Percentiles rank a stretch among this genome's conserved stretches.
phyloP scores from a whole-genome alignment of 2,329 filamentous ascomycete species.

The Diaporthe batatas region DNA sequence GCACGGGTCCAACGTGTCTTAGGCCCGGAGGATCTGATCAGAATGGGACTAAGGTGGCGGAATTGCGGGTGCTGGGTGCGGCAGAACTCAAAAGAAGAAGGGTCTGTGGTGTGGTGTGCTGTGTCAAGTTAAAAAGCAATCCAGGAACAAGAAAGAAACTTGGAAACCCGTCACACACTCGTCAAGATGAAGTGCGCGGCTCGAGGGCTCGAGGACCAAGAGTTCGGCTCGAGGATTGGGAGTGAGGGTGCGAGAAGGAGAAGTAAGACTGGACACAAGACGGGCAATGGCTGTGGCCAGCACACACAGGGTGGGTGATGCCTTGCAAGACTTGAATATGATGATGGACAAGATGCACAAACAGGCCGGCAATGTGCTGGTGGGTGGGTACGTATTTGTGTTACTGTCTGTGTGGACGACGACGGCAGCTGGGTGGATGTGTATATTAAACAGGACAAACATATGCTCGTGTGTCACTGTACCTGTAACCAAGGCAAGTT shows the following conservation, averaged over 20 bases:
- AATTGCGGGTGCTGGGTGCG: not conserved
- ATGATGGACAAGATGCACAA: not conserved
- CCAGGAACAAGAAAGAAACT: slow-evolving; percentile 29
- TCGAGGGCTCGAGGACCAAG: not conserved
- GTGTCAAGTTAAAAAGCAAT: slow-evolving; percentile 13
- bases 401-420: not conserved
- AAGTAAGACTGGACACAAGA: not conserved
- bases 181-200: slow-evolving; percentile 13
- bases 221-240: slow-evolving; percentile 12
- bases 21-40: slow-evolving; percentile 23
- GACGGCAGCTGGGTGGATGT: not conserved
- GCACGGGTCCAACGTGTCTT: slow-evolving; percentile 31
- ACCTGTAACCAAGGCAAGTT: slow-evolving; percentile 28
- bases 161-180: slow-evolving; percentile 28
- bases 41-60: slow-evolving; percentile 14
- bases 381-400: slow-evolving; percentile 2
- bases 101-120: slow-evolving; percentile 2
- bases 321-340: not conserved
- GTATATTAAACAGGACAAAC: slow-evolving; percentile 12
- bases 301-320: not conserved
- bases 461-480: slow-evolving; percentile 10
- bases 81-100: no score
- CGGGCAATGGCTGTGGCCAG: not conserved
- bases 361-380: slow-evolving; percentile 23
- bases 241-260: not conserved